Evolutionary conservation across 306 rosid species (phyloP).

Genomic region (Gleditsia sinensis): DNA sequence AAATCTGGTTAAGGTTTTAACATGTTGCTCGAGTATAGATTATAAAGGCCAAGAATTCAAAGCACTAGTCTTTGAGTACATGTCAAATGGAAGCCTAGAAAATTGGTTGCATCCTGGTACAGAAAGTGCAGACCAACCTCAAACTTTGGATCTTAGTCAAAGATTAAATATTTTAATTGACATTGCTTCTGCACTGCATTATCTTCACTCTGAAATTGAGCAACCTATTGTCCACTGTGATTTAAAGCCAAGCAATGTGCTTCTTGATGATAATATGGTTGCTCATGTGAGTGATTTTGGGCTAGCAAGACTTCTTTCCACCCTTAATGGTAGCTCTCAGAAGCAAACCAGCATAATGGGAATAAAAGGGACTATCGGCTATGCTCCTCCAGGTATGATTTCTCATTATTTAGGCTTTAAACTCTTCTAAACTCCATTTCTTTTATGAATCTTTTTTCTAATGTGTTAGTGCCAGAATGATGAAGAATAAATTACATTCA

Average conservation of each 20-base stretch:
- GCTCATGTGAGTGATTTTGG: background rate
- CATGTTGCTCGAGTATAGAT: constrained; percentile 29
- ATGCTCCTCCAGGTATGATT: constrained; percentile 9
- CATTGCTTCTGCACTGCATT: background rate
- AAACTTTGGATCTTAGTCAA: background rate
- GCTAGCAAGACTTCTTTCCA: background rate
- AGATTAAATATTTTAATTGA: background rate
- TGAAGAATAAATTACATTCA: background rate
- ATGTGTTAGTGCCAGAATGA: background rate
- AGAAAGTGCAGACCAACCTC: background rate
- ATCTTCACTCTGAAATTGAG: background rate
- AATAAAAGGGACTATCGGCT: background rate
- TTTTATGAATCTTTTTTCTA: background rate
- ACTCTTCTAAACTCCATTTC: background rate
- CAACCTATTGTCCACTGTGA: background rate
- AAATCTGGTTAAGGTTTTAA: constrained; percentile 24
- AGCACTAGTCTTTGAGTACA: background rate
- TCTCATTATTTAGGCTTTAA: background rate
- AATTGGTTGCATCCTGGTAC: background rate
- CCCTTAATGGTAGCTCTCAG: background rate
- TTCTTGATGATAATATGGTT: background rate
- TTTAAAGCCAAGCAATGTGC: background rate
- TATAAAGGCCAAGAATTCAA: background rate
- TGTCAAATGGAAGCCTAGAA: background rate
- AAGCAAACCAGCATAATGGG: background rate